Conservation (phyloP, 768 basidiomycete genomes). For the Mycena kentingensis region DNA sequence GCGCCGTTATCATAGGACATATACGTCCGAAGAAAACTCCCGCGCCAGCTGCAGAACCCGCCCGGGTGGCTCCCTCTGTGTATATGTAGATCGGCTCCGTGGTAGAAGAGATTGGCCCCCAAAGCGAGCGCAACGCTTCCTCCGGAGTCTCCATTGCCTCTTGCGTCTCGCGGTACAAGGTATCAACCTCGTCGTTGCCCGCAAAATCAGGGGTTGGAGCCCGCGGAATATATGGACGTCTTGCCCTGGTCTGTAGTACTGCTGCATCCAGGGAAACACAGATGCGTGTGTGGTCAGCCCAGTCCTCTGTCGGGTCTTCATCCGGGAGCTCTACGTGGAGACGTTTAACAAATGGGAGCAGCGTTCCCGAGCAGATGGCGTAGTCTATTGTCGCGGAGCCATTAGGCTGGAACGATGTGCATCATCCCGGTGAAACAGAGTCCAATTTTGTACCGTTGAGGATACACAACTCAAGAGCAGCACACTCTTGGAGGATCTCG, state of each 20-base stretch:
- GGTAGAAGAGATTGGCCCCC: not conserved
- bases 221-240: not conserved
- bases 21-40: not conserved
- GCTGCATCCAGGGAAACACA: not conserved
- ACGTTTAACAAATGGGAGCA: not conserved
- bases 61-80: not conserved
- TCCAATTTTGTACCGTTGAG: slow-evolving; percentile 1
- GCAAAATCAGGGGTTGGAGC: not conserved
- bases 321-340: not conserved
- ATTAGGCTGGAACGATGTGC: not conserved
- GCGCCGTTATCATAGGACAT: not conserved
- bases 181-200: not conserved
- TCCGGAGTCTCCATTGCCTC: not conserved
- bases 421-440: not conserved
- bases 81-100: not conserved
- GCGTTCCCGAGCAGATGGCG: not conserved
- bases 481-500: not conserved
- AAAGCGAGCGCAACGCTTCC: not conserved
- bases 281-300: slow-evolving; percentile 6
- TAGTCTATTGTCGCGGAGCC: not conserved
- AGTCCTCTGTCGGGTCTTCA: not conserved
- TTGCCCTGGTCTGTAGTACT: not conserved
- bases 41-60: not conserved
- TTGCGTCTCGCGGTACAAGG: not conserved
- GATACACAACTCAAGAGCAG: not conserved